Evolutionary conservation across 2,329 filamentous ascomycete species (phyloP).

Genomic region (Aspergillus carbonarius): DNA sequence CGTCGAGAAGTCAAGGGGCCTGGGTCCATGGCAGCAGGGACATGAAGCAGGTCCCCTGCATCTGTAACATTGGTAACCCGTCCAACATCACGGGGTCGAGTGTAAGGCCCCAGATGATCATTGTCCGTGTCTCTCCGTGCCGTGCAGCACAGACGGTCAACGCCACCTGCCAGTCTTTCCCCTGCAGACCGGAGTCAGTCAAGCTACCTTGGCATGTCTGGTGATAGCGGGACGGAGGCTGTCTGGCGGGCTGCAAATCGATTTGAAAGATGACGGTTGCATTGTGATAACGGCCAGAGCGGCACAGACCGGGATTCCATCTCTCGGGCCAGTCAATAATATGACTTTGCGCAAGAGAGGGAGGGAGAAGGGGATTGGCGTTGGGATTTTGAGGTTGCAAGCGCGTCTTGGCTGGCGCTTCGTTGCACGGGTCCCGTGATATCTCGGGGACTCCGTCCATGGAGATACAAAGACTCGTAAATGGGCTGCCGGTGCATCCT

Average conservation of each 20-base stretch:
- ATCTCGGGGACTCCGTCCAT: no score
- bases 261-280: constrained; percentile 3
- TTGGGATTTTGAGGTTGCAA: background rate
- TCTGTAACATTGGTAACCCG: background rate
- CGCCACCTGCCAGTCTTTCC: background rate
- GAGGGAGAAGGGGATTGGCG: background rate
- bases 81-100: background rate
- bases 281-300: background rate
- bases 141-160: background rate
- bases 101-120: constrained; percentile 4
- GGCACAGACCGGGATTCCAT: background rate
- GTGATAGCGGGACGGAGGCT: constrained; percentile 3
- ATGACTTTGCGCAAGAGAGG: background rate
- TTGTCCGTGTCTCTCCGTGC: constrained; percentile 4
- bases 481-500: no score
- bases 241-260: background rate
- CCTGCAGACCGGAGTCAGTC: background rate
- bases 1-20: background rate
- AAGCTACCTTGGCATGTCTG: constrained; percentile 8
- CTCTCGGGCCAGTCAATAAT: background rate
- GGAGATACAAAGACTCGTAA: no score
- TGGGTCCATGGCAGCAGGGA: background rate
- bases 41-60: background rate
- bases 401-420: background rate
- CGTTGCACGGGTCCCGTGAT: constrained; percentile 1